Evolutionary conservation across 805 yeast genomes (phyloP), one percentile per base, ranked within the genome.

Genomic region (Schwanniomyces yamadae): DNA sequence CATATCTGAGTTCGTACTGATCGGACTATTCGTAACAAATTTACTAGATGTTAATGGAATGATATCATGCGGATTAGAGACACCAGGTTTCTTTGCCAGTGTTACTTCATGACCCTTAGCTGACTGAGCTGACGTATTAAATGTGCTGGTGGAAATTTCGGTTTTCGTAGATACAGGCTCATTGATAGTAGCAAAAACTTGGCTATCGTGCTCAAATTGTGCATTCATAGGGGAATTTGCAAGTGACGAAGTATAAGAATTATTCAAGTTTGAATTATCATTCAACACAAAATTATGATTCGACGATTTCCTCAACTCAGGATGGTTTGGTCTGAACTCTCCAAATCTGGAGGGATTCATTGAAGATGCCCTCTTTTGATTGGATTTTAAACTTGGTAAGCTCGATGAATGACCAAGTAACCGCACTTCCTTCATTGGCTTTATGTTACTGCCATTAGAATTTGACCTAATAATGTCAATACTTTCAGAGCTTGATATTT

Each of bases 401-500:
- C 58, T 53, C 10, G 57, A 52, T 7, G 60, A 55, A 39, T 55
- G 60, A 2, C 55, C 60, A 22, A 55, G 42, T 8, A 36, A 23
- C 13, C 48, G 32, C 6, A 23, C 32, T 4, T 44, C 47, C 28
- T 44, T 39, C 15, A 33, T 32, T 23, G 26, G 22, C 16, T 23
- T 34, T 16, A 30, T 34, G 19, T 25, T 31, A 19, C 20, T 27
- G 9, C 29, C 25, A 26, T 15, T 30, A 22, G 44, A 23, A 19
- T 42, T 44, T 6, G 57, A 37, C 34, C 51, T 44, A n/a, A 46
- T 32, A 17, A 46, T 27, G 28, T 53, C 48, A 7, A 52, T 42
- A 39, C 59, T 55, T 13, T 55, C 61, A 12, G 55, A 44, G 15
- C 55, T 45, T 11, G 59, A 52, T 3, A 42, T 35, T 36, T 68